Evolutionary conservation across 192 early-diverging fungal genomes (phyloP).

Genomic region (Ambispora gerdemannii): DNA sequence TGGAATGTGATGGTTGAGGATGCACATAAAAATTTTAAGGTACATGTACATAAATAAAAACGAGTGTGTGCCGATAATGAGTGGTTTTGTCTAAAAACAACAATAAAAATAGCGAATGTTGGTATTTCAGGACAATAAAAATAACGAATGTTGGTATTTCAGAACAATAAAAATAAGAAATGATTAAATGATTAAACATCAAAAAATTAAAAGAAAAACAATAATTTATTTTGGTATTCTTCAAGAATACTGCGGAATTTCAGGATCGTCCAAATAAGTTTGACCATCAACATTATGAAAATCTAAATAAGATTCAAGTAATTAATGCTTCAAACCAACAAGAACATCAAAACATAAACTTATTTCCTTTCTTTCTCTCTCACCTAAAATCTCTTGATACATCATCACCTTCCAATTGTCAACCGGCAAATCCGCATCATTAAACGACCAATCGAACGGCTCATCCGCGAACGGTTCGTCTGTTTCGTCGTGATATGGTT

Average conservation of each 20-base stretch:
- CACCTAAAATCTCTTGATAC: slow-evolving; percentile 76
- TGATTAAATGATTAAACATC: background rate
- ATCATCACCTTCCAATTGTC: slow-evolving; percentile 90
- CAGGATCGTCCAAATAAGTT: background rate
- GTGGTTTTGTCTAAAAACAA: too few species aligned
- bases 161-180: background rate
- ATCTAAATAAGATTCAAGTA: background rate
- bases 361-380: background rate
- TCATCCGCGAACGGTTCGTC: slow-evolving; percentile 81
- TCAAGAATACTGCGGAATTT: background rate
- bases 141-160: background rate
- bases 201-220: background rate
- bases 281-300: slow-evolving; percentile 23
- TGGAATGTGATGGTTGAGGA: too few species aligned
- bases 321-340: too few species aligned
- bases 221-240: background rate
- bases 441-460: slow-evolving; percentile 94
- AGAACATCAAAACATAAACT: too few species aligned
- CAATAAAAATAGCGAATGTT: too few species aligned
- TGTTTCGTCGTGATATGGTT: slow-evolving; percentile 85
- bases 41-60: too few species aligned
- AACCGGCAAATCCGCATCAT: slow-evolving; percentile 81
- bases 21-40: too few species aligned
- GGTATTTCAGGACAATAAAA: too few species aligned
- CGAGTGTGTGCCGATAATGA: too few species aligned